These are phyloP conservation scores for Eucalyptus viminalis DNA, from an alignment of 345 rosid species.

Conservation along the genomic window DNA sequence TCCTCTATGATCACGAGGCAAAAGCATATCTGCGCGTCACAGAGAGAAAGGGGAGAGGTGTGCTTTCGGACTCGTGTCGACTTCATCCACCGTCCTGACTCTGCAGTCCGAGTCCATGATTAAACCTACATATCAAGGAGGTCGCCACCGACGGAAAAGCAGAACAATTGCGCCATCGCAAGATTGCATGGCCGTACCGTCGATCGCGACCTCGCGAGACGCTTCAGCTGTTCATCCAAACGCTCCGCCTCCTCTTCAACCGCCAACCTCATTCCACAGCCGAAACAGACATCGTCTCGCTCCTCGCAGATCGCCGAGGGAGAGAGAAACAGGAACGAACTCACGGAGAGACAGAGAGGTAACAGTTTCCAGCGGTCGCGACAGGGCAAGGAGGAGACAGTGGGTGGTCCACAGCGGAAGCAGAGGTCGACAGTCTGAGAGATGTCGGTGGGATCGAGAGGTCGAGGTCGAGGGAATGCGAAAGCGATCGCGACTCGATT, in stretches of 20 bases:
- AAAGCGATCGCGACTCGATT: not conserved
- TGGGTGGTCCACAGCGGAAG: not conserved
- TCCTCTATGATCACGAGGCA: not conserved
- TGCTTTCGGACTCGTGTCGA: not conserved
- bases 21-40: not conserved
- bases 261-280: rapidly evolving
- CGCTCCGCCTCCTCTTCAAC: not conserved
- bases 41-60: not conserved
- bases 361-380: rapidly evolving
- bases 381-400: not conserved
- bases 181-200: not conserved
- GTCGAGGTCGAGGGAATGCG: not conserved
- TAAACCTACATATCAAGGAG: not conserved
- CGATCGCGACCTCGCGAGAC: not conserved
- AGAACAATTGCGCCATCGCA: not conserved
- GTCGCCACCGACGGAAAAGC: not conserved
- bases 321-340: not conserved
- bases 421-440: rapidly evolving
- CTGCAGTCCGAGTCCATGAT: not conserved
- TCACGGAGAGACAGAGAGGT: not conserved
- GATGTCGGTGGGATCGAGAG: not conserved
- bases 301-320: not conserved
- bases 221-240: not conserved
- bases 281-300: not conserved
- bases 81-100: not conserved